These are phyloP conservation scores for Fusarium chuoi DNA, from an alignment of 2,329 filamentous ascomycete species.

Conservation along the genomic window DNA sequence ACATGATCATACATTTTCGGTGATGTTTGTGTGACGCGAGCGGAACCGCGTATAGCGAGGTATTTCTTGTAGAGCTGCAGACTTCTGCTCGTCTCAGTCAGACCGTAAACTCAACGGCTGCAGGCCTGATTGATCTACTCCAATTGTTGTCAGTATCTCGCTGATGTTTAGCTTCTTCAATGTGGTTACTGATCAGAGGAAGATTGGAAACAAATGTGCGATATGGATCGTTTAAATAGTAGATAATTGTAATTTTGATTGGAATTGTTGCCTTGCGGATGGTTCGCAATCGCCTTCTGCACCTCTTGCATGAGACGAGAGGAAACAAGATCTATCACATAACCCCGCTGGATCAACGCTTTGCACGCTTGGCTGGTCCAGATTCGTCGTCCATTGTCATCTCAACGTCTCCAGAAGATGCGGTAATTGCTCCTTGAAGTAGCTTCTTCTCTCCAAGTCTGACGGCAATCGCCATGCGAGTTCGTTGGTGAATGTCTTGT, in stretches of 20 bases:
- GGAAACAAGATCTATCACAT: slow-evolving; percentile 23
- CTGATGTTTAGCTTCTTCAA: not conserved
- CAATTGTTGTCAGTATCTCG: not conserved
- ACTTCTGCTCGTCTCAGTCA: not conserved
- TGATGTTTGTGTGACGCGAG: not conserved
- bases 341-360: slow-evolving; percentile 25
- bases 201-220: not conserved
- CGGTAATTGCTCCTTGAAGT: slow-evolving; percentile 62
- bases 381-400: slow-evolving; percentile 40
- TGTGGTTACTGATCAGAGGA: not conserved
- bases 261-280: slow-evolving; percentile 27
- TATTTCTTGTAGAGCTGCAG: not conserved
- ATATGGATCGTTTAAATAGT: slow-evolving; percentile 29
- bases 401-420: slow-evolving; percentile 44
- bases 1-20: not conserved
- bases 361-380: slow-evolving; percentile 48
- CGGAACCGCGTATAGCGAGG: not conserved
- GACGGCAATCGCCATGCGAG: slow-evolving; percentile 72
- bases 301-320: slow-evolving; percentile 32
- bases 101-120: not conserved
- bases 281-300: slow-evolving; percentile 37
- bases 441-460: slow-evolving; percentile 79
- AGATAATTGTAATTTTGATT: slow-evolving; percentile 18
- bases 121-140: not conserved
- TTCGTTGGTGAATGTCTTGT: slow-evolving; percentile 48